Percentiles rank a stretch among this genome's conserved stretches.
Conservation (phyloP, 331 rosid species). For the Rosa hybrid region DNA sequence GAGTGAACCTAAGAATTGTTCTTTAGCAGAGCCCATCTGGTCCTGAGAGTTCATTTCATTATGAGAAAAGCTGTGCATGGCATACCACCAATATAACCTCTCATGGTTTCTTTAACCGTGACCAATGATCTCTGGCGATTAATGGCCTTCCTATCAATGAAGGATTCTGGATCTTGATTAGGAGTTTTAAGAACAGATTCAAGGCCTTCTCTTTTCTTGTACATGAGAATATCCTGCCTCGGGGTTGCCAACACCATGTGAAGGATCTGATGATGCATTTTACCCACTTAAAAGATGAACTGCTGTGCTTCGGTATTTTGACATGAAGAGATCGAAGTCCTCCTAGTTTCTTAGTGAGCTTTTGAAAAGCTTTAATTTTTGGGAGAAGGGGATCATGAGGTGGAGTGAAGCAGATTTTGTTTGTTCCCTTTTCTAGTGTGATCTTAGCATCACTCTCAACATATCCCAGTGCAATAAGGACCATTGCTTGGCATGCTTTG, state of each 20-base stretch:
- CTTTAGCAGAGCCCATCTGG: no score
- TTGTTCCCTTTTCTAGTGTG: conserved; percentile 15
- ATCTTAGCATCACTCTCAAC: conserved; percentile 39
- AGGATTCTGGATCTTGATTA: conserved; percentile 2
- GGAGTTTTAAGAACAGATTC: conserved; percentile 6
- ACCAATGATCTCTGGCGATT: conserved; percentile 10
- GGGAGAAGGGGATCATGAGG: conserved; percentile 37
- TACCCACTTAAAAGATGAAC: conserved; percentile 42
- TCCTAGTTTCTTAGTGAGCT: conserved; percentile 36
- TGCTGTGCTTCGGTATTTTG: conserved; percentile 37
- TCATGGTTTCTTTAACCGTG: conserved; percentile 31
- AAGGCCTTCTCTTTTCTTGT: not conserved
- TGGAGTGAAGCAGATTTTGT: conserved; percentile 33
- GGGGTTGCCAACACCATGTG: conserved; percentile 36
- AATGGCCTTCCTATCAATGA: not conserved
- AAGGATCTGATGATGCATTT: conserved; percentile 32
- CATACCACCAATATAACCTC: conserved; percentile 38
- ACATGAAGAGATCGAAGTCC: conserved; percentile 34
- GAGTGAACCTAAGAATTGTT: no score
- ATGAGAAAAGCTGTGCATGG: conserved; percentile 28
- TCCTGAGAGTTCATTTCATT: conserved; percentile 30
- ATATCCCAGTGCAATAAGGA: conserved; percentile 36
- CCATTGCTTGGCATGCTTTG: conserved; percentile 36
- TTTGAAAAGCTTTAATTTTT: conserved; percentile 31
- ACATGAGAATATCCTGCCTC: conserved; percentile 28